Evolutionary conservation across 2,329 filamentous ascomycete genomes (phyloP).

Genomic region (Talaromyces sp.): DNA sequence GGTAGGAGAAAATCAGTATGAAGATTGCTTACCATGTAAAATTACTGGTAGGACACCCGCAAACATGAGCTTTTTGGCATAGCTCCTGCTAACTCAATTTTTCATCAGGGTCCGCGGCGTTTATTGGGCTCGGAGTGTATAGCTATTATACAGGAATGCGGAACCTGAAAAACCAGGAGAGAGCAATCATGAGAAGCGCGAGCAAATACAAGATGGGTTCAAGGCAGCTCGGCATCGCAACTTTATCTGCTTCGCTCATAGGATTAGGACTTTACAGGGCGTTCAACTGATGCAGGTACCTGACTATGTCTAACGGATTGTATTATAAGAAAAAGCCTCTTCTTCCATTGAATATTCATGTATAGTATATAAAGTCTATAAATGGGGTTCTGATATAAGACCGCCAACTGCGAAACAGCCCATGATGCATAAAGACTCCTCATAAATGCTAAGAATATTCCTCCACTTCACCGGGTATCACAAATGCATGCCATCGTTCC

Average conservation of each 20-base stretch:
- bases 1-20: conserved; percentile 31
- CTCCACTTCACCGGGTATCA: conserved; percentile 13
- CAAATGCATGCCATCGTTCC: conserved; percentile 13
- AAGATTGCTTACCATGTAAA: conserved; percentile 68
- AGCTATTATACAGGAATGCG: conserved; percentile 70
- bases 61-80: not conserved
- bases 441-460: conserved; percentile 16
- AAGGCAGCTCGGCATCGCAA: conserved; percentile 61
- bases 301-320: conserved; percentile 5
- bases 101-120: conserved; percentile 62
- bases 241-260: conserved; percentile 62
- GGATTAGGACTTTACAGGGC: conserved; percentile 67
- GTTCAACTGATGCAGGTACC: conserved; percentile 44
- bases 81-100: not conserved
- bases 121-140: conserved; percentile 69
- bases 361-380: conserved; percentile 13
- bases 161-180: conserved; percentile 62
- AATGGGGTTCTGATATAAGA: conserved; percentile 4
- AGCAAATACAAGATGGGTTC: conserved; percentile 69
- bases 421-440: conserved; percentile 14
- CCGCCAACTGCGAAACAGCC: conserved; percentile 12
- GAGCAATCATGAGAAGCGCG: conserved; percentile 59
- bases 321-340: conserved; percentile 5
- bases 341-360: not conserved
- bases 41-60: conserved; percentile 57